A percentile compares a stretch with the other conserved stretches of the same genome.
Conservation (phyloP, 352 stramenopile species). For the Pythium diclinum region DNA sequence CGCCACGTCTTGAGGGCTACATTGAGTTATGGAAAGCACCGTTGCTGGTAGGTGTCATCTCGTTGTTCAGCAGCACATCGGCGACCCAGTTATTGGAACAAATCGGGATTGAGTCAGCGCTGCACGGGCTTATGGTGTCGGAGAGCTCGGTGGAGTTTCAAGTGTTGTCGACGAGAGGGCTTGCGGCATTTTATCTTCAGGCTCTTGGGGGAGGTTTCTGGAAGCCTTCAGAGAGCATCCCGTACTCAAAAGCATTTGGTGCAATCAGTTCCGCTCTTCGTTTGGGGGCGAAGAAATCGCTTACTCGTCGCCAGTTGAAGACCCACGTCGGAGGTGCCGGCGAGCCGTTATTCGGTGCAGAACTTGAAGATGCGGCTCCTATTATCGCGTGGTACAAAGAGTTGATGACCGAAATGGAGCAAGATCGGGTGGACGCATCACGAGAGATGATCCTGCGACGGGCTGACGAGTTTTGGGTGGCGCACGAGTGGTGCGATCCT, state of each 20-base stretch:
- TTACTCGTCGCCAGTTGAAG: background rate
- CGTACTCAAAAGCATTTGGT: background rate
- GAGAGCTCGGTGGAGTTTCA: background rate
- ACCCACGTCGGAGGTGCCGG: background rate
- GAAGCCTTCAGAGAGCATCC: background rate
- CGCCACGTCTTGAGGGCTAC: background rate
- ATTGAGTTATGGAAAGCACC: background rate
- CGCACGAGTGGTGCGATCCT: background rate
- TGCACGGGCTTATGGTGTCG: background rate
- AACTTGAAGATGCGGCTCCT: background rate
- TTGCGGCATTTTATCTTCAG: slow-evolving; percentile 11
- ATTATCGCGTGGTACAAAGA: background rate
- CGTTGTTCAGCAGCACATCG: background rate
- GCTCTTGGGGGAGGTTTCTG: background rate
- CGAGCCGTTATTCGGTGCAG: slow-evolving; percentile 1
- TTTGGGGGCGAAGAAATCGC: background rate
- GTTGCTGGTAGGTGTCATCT: background rate
- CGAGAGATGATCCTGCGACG: background rate
- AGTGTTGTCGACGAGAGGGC: background rate
- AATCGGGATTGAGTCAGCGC: background rate
- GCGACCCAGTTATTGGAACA: background rate
- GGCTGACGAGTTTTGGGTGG: background rate
- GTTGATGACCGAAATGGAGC: background rate
- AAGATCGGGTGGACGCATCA: background rate
- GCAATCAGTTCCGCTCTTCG: background rate